Conservation (phyloP, 164 flowering plant genomes). For the Paratinospora sagittata region DNA sequence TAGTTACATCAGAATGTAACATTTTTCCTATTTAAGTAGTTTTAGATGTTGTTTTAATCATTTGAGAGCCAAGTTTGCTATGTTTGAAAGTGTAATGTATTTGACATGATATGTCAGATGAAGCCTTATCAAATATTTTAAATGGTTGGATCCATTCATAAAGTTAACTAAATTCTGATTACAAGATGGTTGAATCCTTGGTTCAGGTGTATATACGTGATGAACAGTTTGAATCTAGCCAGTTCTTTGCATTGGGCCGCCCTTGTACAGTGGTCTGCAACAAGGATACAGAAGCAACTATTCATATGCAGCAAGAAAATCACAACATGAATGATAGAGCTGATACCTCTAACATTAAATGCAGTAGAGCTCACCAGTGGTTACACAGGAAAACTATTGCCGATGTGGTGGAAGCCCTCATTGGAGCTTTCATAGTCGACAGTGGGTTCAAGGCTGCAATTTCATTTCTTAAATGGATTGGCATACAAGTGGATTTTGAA, state of each 20-base stretch:
- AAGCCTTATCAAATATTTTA: background rate
- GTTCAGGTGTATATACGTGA: conserved; percentile 87
- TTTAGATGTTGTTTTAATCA: background rate
- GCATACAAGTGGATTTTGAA: conserved; percentile 63
- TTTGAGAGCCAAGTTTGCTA: background rate
- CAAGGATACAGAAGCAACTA: conserved; percentile 33
- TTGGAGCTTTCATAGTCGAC: conserved; percentile 89
- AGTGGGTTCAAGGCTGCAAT: conserved; percentile 87
- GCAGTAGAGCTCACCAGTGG: conserved; percentile 74
- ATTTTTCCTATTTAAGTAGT: background rate
- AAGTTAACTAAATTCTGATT: background rate
- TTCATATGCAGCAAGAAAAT: conserved; percentile 34
- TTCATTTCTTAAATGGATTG: conserved; percentile 86
- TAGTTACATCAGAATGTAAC: background rate
- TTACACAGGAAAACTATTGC: conserved; percentile 77
- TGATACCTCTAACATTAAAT: conserved; percentile 32
- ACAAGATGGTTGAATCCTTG: background rate
- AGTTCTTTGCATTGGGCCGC: conserved; percentile 71
- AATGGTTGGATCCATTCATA: background rate
- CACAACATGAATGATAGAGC: conserved; percentile 5
- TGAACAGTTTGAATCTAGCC: conserved; percentile 62
- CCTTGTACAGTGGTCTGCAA: conserved; percentile 54
- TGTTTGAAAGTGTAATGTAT: background rate
- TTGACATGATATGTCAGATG: background rate
- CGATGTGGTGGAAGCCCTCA: conserved; percentile 87